These are phyloP conservation scores for Chaetomium sp. DNA, from an alignment of 2,329 filamentous ascomycete genomes.

Conservation along the genomic window DNA sequence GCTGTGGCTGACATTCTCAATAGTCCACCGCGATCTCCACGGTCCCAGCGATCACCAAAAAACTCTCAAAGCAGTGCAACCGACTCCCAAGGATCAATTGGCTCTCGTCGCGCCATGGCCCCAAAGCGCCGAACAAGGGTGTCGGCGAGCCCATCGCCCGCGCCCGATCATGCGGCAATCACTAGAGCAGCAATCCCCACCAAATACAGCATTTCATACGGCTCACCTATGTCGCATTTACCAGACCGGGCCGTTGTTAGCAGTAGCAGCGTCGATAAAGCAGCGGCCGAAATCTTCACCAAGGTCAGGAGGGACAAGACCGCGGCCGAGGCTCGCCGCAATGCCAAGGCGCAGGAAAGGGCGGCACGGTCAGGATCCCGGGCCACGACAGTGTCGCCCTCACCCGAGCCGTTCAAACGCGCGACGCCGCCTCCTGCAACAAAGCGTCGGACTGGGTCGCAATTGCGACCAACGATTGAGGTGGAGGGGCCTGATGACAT, in stretches of 20 bases:
- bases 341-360: neutral
- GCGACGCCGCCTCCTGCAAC: too few species aligned
- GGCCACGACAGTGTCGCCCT: slow-evolving; percentile 1
- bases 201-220: slow-evolving; percentile 27
- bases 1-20: slow-evolving; percentile 8
- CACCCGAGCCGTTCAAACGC: neutral
- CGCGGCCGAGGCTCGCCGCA: slow-evolving; percentile 9
- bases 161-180: neutral
- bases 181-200: slow-evolving; percentile 15
- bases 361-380: neutral
- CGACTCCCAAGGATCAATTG: neutral
- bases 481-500: slow-evolving; percentile 1
- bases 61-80: neutral
- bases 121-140: slow-evolving; percentile 9
- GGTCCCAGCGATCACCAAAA: neutral
- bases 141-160: slow-evolving; percentile 12
- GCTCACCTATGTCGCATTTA: slow-evolving; percentile 22
- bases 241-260: slow-evolving; percentile 15
- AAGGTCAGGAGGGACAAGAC: slow-evolving; percentile 14
- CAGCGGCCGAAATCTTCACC: slow-evolving; percentile 14
- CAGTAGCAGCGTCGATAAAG: slow-evolving; percentile 12
- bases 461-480: neutral
- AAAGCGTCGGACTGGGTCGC: too few species aligned
- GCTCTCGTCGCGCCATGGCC: slow-evolving; percentile 7
- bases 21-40: neutral